A percentile compares a stretch with the other conserved stretches of the same genome.
Conservation (phyloP, 1,284 basidiomycete genomes). For the Tilletia setariae region DNA sequence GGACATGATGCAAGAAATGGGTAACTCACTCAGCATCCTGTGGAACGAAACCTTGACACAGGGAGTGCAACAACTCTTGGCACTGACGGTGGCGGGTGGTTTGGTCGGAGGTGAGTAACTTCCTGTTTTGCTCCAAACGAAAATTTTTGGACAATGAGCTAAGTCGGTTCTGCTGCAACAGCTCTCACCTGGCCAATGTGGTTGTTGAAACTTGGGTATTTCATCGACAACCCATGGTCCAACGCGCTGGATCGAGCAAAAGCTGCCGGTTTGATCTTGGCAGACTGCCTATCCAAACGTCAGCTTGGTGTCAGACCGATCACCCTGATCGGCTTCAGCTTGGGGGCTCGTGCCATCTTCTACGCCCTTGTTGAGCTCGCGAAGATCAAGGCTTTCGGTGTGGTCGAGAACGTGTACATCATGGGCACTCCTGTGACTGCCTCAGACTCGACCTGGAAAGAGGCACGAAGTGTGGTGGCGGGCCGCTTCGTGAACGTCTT, state of each 20-base stretch:
- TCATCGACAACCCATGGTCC: slow-evolving; percentile 55
- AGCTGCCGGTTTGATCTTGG: slow-evolving; percentile 50
- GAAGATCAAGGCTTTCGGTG: slow-evolving; percentile 47
- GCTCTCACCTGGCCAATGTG: slow-evolving; percentile 53
- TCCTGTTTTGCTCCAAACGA: neutral
- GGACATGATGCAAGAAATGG: slow-evolving; percentile 55
- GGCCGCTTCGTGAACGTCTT: slow-evolving; percentile 51
- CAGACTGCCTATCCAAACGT: slow-evolving; percentile 46
- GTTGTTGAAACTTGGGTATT: slow-evolving; percentile 52
- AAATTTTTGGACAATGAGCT: neutral
- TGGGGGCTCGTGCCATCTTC: slow-evolving; percentile 52
- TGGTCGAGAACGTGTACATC: slow-evolving; percentile 53
- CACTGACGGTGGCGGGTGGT: slow-evolving; percentile 49
- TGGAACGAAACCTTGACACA: slow-evolving; percentile 54
- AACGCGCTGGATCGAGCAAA: slow-evolving; percentile 50
- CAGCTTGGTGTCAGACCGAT: slow-evolving; percentile 53
- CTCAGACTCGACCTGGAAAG: slow-evolving; percentile 45
- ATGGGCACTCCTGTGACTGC: slow-evolving; percentile 52
- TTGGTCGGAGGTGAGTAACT: slow-evolving; percentile 34
- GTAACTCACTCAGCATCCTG: slow-evolving; percentile 50
- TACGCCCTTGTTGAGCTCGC: slow-evolving; percentile 49
- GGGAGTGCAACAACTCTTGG: slow-evolving; percentile 52
- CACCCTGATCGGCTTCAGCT: slow-evolving; percentile 51
- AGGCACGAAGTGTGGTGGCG: slow-evolving; percentile 44
- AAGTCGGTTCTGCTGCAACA: slow-evolving; percentile 17